Evolutionary conservation across 1,139 yeast genomes (phyloP), one percentile per base, ranked within the genome.

Genomic region (Kodamaea sp.): DNA sequence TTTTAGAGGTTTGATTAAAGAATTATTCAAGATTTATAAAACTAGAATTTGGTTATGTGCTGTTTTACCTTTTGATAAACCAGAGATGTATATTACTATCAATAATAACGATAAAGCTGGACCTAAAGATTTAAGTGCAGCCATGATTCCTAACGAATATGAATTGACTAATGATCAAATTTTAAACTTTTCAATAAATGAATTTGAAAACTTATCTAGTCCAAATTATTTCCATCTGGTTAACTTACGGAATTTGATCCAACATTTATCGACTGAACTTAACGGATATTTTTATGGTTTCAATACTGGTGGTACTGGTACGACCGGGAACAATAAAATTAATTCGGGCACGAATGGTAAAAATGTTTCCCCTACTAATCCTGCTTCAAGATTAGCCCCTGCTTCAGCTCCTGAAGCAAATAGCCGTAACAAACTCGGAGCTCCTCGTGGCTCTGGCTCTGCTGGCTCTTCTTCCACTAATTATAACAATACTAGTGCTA

Each of bases 1-100:
- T 62, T 92, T 92, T 61, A 75, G 98, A 53, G 95, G 86, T 34
- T 75, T 94, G 55, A 95, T 92, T 42, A 84, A 92, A 52, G 97
- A 92, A 54, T 68, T 92, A 47, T 92, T 92, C 70, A 83, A 92
- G 54, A 84, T 88, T 44, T 92, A 89, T 73, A 92, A 92, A 66
- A 92, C 97, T 1, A 78, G 98, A 57, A 92, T 92, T 53, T 94
- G 98, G 98, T 77, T 90, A 73, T 90, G 97, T 67, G 95, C 97
- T 3, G 87, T 90, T 5, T 59, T 68, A 35, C 73, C 73, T 1
- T 56, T 55, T 42, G 67, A 66, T 45, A 60, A 58, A 43, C 67
- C 73, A 4, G 57, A 60, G 32, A 52, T 64, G 35, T 65, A 62
- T 38, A 57, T 52, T 26, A 52, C 52, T 12, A 36, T 31, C 20